Conservation (phyloP, 371 early-diverging fungal species). For the Rhizopus delemar region DNA sequence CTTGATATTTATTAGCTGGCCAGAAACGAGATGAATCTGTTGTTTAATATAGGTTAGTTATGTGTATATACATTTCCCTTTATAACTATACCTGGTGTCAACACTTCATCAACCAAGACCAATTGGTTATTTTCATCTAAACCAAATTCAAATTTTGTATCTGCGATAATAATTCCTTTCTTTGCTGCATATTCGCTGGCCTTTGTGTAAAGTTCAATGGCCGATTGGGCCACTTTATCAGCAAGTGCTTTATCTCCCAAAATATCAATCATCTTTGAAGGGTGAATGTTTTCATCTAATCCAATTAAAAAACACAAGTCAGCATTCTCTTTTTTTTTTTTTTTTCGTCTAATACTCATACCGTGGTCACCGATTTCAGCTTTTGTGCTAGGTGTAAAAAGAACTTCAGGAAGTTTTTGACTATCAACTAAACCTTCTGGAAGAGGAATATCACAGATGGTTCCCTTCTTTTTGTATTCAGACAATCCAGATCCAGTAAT, state of each 20-base stretch:
- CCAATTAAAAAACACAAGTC: neutral
- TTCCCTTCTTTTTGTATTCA: slow-evolving; percentile 91
- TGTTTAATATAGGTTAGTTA: neutral
- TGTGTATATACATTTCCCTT: neutral
- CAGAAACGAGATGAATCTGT: slow-evolving; percentile 97
- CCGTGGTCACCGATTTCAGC: slow-evolving; percentile 96
- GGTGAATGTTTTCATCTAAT: slow-evolving; percentile 95
- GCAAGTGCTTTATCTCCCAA: slow-evolving; percentile 70
- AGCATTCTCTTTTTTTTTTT: neutral
- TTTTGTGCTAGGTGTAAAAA: slow-evolving; percentile 98
- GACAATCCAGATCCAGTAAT: slow-evolving; percentile 95
- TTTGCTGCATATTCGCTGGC: slow-evolving; percentile 77
- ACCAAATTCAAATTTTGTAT: slow-evolving; percentile 99
- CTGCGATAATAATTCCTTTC: slow-evolving; percentile 96
- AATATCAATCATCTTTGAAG: slow-evolving; percentile 81
- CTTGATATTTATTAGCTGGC: slow-evolving; percentile 80
- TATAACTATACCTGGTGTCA: slow-evolving; percentile 82
- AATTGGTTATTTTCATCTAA: slow-evolving; percentile 79
- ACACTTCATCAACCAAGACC: slow-evolving; percentile 91
- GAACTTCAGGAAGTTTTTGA: slow-evolving; percentile 75
- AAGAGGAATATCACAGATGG: slow-evolving; percentile 89
- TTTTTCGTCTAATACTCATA: slow-evolving; percentile 28
- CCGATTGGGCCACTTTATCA: slow-evolving; percentile 38
- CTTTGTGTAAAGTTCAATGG: slow-evolving; percentile 49
- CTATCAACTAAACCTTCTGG: slow-evolving; percentile 83